phyloP scores from a whole-genome alignment of 169 alveolate genomes.

The Plasmodium inui region DNA sequence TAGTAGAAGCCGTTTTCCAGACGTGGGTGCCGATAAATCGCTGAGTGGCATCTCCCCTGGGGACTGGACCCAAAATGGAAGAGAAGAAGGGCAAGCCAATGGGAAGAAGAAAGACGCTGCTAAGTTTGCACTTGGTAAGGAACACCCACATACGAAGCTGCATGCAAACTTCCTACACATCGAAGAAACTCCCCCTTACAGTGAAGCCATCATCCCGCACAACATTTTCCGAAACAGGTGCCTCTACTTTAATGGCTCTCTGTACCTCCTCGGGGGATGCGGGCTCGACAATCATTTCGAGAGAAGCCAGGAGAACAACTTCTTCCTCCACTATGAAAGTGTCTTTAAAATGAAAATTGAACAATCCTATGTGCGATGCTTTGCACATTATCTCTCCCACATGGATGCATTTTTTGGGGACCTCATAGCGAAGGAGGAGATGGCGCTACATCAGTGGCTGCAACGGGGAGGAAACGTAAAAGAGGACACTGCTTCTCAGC shows the following conservation, averaged over 20 bases:
- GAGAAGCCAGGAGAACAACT: background rate
- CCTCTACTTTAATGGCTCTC: slow-evolving; percentile 14
- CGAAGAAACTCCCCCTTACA: background rate
- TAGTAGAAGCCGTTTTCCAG: background rate
- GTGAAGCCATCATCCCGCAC: slow-evolving; percentile 17
- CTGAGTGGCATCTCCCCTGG: background rate
- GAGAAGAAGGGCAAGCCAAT: background rate
- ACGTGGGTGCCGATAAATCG: background rate
- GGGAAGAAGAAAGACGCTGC: background rate
- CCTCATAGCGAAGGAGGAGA: slow-evolving; percentile 5
- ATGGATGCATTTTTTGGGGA: slow-evolving; percentile 16
- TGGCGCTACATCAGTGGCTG: background rate
- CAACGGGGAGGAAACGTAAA: background rate
- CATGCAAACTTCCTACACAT: slow-evolving; percentile 17
- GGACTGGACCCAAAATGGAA: background rate
- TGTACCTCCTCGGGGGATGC: slow-evolving; percentile 42
- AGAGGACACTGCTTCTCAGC: background rate
- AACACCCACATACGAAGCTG: background rate
- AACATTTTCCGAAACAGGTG: slow-evolving; percentile 42
- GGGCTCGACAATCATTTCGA: background rate
- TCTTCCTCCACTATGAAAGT: slow-evolving; percentile 21
- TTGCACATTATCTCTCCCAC: slow-evolving; percentile 2
- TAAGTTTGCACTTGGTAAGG: background rate
- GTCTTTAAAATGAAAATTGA: slow-evolving; percentile 14
- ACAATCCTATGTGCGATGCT: background rate